Evolutionary conservation across 176 grass and related monocot genomes (phyloP).

Genomic region (Bolboschoenus planiculmis): DNA sequence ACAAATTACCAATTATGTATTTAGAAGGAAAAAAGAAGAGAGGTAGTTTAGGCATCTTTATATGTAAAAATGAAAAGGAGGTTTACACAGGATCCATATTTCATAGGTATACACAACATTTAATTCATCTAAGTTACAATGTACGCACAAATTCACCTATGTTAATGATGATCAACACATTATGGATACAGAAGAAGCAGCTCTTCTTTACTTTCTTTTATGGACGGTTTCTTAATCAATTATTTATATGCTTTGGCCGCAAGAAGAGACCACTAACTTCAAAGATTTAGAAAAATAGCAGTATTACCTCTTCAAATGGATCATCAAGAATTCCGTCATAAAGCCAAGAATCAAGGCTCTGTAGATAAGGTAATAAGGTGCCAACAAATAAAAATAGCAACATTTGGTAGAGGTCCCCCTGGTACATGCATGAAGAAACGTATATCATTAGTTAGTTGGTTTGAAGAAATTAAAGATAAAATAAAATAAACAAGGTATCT

Average conservation of each 20-base stretch:
- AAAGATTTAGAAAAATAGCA: background rate
- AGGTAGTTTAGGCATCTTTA: background rate
- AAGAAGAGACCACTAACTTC: background rate
- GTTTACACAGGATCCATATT: background rate
- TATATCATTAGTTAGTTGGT: background rate
- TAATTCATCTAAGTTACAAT: background rate
- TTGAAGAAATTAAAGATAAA: slow-evolving; percentile 12
- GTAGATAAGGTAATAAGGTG: slow-evolving; percentile 86
- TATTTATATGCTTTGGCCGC: background rate
- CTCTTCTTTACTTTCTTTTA: background rate
- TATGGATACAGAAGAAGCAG: background rate
- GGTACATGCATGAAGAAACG: slow-evolving; percentile 25
- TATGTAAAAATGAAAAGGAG: background rate
- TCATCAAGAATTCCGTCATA: slow-evolving; percentile 98
- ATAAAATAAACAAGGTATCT: background rate
- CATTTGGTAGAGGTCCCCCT: slow-evolving; percentile 85
- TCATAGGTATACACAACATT: background rate
- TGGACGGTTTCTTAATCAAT: background rate
- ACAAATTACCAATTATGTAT: background rate
- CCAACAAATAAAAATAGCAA: slow-evolving; percentile 60
- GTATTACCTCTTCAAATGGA: slow-evolving; percentile 79
- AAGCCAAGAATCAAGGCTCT: slow-evolving; percentile 86
- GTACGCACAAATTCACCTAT: background rate
- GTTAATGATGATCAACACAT: background rate
- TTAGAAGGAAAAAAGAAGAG: background rate